Evolutionary conservation across 305 asterid genomes (phyloP).

Genomic region (Withania somnifera): DNA sequence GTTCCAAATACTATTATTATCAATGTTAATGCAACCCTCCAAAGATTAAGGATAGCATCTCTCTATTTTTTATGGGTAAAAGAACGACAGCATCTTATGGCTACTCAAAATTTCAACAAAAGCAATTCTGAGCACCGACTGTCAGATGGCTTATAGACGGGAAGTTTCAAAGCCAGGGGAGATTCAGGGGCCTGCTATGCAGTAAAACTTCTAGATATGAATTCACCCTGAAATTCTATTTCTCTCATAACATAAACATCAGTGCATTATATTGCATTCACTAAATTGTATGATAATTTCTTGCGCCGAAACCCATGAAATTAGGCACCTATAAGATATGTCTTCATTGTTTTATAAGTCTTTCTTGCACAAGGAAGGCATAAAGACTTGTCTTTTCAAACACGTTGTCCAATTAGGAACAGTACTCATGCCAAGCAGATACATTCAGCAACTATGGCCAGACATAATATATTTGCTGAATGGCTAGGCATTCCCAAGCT

Average conservation of each 20-base stretch:
- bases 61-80: background rate
- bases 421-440: background rate
- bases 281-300: background rate
- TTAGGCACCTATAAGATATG: background rate
- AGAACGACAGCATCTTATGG: background rate
- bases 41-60: background rate
- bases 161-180: background rate
- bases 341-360: background rate
- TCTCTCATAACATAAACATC: background rate
- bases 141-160: background rate
- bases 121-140: background rate
- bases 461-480: background rate
- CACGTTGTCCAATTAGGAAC: background rate
- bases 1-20: background rate
- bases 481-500: background rate
- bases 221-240: background rate
- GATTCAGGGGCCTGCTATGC: background rate
- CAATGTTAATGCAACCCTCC: background rate
- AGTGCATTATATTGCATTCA: background rate
- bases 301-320: background rate
- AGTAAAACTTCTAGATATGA: background rate
- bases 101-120: background rate
- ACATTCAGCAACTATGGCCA: background rate
- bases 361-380: background rate
- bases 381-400: background rate